Evolutionary conservation across 192 early-diverging fungal species (phyloP).

Genomic region (Bifiguratus adelaidae): DNA sequence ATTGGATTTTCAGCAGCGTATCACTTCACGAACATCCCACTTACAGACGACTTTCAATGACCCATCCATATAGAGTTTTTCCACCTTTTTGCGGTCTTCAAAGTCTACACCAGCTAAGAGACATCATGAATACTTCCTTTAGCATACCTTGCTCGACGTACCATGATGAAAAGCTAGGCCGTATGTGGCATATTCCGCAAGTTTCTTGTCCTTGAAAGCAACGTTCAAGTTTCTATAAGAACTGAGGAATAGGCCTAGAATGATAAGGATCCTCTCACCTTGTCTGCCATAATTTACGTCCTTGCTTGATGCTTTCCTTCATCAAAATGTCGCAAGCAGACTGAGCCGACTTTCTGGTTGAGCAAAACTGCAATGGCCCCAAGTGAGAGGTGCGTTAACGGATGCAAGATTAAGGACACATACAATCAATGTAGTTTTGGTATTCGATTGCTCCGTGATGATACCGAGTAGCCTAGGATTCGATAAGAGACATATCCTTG

Average conservation of each 20-base stretch:
- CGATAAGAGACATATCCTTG: neutral
- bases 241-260: too few species aligned
- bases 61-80: constrained; percentile 37
- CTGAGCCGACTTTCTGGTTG: constrained; percentile 23
- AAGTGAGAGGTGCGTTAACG: neutral
- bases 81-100: constrained; percentile 33
- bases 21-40: constrained; percentile 4
- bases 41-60: constrained; percentile 45
- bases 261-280: too few species aligned
- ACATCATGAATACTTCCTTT: neutral
- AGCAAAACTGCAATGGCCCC: constrained; percentile 15
- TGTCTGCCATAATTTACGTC: neutral
- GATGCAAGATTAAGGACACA: neutral
- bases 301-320: constrained; percentile 9
- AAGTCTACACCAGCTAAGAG: constrained; percentile 19
- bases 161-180: constrained; percentile 66
- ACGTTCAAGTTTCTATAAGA: too few species aligned
- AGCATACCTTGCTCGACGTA: neutral
- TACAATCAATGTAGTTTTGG: constrained; percentile 23
- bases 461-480: constrained; percentile 21
- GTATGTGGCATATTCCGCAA: constrained; percentile 24
- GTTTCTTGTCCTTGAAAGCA: constrained; percentile 9
- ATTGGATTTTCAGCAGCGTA: neutral
- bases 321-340: constrained; percentile 19
- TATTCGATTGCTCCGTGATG: constrained; percentile 14